These are phyloP conservation scores for Nakazawaea laoshanensis DNA, from an alignment of 805 yeast genomes.

Conservation along the genomic window DNA sequence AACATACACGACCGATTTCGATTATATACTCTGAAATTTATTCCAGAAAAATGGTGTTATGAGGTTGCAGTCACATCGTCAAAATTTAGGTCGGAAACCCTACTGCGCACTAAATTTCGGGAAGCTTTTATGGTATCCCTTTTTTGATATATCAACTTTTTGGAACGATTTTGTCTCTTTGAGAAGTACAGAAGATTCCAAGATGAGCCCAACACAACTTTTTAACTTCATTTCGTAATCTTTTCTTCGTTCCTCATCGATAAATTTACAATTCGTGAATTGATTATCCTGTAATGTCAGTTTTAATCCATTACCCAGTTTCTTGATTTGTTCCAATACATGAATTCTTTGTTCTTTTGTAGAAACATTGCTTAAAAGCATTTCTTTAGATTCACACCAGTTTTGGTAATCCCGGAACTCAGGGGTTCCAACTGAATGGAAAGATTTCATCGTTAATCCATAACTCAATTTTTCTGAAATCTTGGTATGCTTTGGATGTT, in stretches of 20 bases:
- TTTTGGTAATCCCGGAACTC: slow-evolving; percentile 43
- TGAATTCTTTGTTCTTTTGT: slow-evolving; percentile 11
- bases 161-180: too few species aligned
- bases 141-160: slow-evolving; percentile 19
- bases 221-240: slow-evolving; percentile 14
- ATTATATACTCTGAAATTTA: background rate
- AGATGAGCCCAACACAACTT: slow-evolving; percentile 21
- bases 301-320: slow-evolving; percentile 12
- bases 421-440: slow-evolving; percentile 75
- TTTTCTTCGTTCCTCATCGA: slow-evolving; percentile 12
- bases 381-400: slow-evolving; percentile 16
- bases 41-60: too few species aligned
- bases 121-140: slow-evolving; percentile 36
- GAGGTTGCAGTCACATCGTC: too few species aligned
- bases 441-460: slow-evolving; percentile 67
- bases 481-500: slow-evolving; percentile 20
- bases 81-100: too few species aligned
- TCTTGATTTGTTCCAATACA: slow-evolving; percentile 12
- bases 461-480: slow-evolving; percentile 29
- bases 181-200: slow-evolving; percentile 13
- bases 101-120: too few species aligned
- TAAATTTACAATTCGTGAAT: too few species aligned
- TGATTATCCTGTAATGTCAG: slow-evolving; percentile 17
- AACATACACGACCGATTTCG: background rate
- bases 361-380: background rate